Percentiles rank a stretch among this genome's conserved stretches.
phyloP scores from a whole-genome alignment of 768 basidiomycete species.

The Boletus tomentosulus region DNA sequence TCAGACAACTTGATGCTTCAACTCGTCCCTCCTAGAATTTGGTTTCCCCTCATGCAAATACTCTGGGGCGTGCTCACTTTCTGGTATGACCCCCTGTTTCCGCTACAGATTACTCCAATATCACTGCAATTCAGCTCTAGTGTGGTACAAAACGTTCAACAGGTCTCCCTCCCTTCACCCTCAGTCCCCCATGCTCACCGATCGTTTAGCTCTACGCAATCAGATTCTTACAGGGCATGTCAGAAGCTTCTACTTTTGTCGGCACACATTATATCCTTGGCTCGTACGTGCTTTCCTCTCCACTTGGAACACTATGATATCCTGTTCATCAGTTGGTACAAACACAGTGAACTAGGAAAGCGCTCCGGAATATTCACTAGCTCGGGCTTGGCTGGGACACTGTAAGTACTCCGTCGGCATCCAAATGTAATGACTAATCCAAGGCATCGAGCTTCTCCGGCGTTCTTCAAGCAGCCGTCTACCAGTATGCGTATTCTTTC shows the following conservation, averaged over 20 bases:
- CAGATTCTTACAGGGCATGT: slow-evolving; percentile 68
- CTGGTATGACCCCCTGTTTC: slow-evolving; percentile 35
- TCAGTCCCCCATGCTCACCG: neutral
- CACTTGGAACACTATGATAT: neutral
- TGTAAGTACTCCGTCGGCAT: too few species aligned
- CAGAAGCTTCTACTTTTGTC: slow-evolving; percentile 73
- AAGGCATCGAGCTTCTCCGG: slow-evolving; percentile 51
- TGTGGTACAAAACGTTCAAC: slow-evolving; percentile 49
- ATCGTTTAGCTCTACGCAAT: slow-evolving; percentile 55
- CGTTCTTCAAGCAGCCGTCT: slow-evolving; percentile 60
- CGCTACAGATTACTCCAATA: neutral
- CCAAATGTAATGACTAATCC: neutral
- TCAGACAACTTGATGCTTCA: too few species aligned
- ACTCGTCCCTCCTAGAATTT: too few species aligned
- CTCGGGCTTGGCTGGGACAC: slow-evolving; percentile 48
- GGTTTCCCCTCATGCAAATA: slow-evolving; percentile 44
- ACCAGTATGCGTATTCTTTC: slow-evolving; percentile 39
- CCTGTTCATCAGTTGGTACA: slow-evolving; percentile 54
- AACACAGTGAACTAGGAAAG: slow-evolving; percentile 63
- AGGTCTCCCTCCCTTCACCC: slow-evolving; percentile 33
- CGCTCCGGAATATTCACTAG: slow-evolving; percentile 70
- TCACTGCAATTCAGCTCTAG: slow-evolving; percentile 43
- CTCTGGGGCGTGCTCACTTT: slow-evolving; percentile 65
- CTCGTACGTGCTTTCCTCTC: slow-evolving; percentile 42
- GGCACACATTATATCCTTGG: slow-evolving; percentile 72